Conservation (phyloP, 2,329 filamentous ascomycete genomes). For the Fusarium brachygibbosum region DNA sequence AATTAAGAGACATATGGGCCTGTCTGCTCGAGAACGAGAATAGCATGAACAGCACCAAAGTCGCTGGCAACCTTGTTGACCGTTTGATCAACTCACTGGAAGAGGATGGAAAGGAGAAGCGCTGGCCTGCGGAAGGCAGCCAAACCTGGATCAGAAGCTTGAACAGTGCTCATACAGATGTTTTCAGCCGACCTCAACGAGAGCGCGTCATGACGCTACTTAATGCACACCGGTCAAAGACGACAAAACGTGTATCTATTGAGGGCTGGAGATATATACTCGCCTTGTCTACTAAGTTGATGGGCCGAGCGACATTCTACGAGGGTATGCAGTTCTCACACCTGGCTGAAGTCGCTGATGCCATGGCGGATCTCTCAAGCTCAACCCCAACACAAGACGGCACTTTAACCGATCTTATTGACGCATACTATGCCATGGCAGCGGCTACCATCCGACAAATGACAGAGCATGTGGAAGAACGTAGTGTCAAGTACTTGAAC, state of each 20-base stretch:
- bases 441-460: slow-evolving; percentile 58
- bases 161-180: slow-evolving; percentile 55
- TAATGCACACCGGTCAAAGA: slow-evolving; percentile 47
- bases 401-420: slow-evolving; percentile 52
- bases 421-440: slow-evolving; percentile 52
- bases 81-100: slow-evolving; percentile 51
- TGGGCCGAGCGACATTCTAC: slow-evolving; percentile 66
- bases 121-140: slow-evolving; percentile 51
- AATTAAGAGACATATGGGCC: slow-evolving; percentile 49
- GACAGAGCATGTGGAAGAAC: slow-evolving; percentile 59
- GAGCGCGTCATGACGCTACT: slow-evolving; percentile 59
- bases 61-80: slow-evolving; percentile 52
- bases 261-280: slow-evolving; percentile 57
- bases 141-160: slow-evolving; percentile 53
- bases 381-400: slow-evolving; percentile 46
- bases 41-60: slow-evolving; percentile 54
- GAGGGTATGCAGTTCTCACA: slow-evolving; percentile 59
- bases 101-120: slow-evolving; percentile 49
- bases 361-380: slow-evolving; percentile 48
- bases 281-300: slow-evolving; percentile 63
- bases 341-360: slow-evolving; percentile 53
- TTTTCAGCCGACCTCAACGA: slow-evolving; percentile 59
- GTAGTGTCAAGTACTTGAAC: slow-evolving; percentile 58
- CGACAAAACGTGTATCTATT: slow-evolving; percentile 46
- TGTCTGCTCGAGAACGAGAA: slow-evolving; percentile 56